Percentiles rank a stretch among this genome's conserved stretches.
These are phyloP conservation scores for Xylaria curta DNA, from an alignment of 495 filamentous ascomycete species.

Conservation along the genomic window DNA sequence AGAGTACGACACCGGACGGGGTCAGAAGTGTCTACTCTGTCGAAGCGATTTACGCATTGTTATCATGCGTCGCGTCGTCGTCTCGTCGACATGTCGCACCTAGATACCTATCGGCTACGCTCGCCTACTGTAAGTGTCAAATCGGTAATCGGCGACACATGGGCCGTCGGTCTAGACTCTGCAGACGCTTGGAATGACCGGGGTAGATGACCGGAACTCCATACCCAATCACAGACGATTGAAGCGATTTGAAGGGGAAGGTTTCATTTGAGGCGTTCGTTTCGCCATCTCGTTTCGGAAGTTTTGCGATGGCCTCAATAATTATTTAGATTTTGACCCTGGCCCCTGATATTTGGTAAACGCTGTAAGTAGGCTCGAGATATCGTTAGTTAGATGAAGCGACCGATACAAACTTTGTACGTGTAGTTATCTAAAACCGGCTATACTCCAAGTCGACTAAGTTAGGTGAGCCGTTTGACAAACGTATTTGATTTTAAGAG, in stretches of 20 bases:
- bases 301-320: not conserved
- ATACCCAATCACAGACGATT: not conserved
- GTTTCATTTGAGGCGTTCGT: conserved; percentile 5
- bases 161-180: not conserved
- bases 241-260: not conserved
- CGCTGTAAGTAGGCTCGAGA: not conserved
- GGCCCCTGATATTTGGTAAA: too few relatives aligned
- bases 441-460: too few relatives aligned
- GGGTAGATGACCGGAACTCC: not conserved
- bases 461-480: not conserved
- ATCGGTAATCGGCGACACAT: conserved; percentile 5
- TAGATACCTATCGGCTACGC: not conserved
- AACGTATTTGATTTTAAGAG: not conserved
- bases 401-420: not conserved
- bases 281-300: not conserved
- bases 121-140: not conserved
- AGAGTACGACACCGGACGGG: too few relatives aligned
- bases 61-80: too few relatives aligned
- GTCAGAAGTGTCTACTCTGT: not conserved
- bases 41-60: not conserved
- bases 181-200: not conserved
- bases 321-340: too few relatives aligned
- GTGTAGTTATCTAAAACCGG: not conserved
- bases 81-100: too few relatives aligned
- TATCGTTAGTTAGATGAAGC: not conserved